These are phyloP conservation scores for Tolypocladium cylindrosporum DNA, from an alignment of 2,329 filamentous ascomycete species.

Conservation along the genomic window DNA sequence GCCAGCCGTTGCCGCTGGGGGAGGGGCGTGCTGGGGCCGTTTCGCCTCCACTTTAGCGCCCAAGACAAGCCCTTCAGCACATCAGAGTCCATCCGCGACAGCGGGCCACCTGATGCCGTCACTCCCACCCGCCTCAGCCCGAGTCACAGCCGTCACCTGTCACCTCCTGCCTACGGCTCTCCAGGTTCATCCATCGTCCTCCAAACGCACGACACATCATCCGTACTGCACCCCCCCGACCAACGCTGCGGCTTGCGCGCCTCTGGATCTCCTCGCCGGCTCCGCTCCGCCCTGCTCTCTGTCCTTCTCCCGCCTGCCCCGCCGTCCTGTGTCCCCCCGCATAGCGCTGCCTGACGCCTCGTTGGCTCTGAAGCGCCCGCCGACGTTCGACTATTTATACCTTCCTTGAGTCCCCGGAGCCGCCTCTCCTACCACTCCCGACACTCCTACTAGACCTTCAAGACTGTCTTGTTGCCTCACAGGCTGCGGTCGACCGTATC, in stretches of 20 bases:
- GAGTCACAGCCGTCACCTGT: not conserved
- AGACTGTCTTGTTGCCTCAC: not conserved
- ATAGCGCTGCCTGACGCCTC: not conserved
- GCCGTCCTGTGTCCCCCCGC: not conserved
- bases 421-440: not conserved
- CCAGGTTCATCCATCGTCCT: not conserved
- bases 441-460: not conserved
- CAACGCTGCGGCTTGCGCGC: not conserved
- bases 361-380: not conserved
- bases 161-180: not conserved
- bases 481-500: not conserved
- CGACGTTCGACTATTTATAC: not conserved
- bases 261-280: not conserved
- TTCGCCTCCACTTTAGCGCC: not conserved
- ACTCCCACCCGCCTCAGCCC: conserved; percentile 1
- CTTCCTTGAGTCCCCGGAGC: not conserved
- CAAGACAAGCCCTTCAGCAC: not conserved
- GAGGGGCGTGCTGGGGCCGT: not conserved
- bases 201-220: not conserved
- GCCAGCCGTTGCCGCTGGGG: not conserved
- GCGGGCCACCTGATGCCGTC: conserved; percentile 9
- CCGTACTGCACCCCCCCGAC: not conserved
- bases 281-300: not conserved
- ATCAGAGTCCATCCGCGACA: not conserved
- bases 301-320: not conserved